Conservation (phyloP, 2,329 filamentous ascomycete genomes). For the Pestalotiopsis sp. region DNA sequence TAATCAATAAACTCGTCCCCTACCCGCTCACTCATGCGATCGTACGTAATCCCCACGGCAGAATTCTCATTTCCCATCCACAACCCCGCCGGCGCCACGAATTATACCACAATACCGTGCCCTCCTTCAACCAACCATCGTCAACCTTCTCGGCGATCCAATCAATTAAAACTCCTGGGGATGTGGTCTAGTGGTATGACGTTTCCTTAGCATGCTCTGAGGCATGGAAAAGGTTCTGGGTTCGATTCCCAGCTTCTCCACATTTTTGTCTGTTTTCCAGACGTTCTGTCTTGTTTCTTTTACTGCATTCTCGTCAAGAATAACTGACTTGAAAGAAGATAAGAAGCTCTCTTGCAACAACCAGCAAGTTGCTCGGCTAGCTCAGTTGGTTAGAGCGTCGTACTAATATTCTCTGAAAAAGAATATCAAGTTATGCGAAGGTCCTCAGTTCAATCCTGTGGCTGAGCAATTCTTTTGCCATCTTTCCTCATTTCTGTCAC, state of each 20-base stretch:
- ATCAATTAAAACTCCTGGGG: background rate
- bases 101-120: background rate
- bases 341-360: background rate
- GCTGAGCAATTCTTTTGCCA: background rate
- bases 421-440: background rate
- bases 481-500: background rate
- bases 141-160: background rate
- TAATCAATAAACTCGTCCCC: background rate
- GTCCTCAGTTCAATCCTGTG: background rate
- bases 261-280: background rate
- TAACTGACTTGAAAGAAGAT: background rate
- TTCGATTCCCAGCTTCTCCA: slow-evolving; percentile 20
- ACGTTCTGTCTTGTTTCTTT: background rate
- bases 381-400: background rate
- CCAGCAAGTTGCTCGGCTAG: background rate
- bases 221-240: slow-evolving; percentile 19
- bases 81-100: background rate
- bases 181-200: slow-evolving; percentile 17
- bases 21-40: background rate
- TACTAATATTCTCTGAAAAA: background rate
- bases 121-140: background rate
- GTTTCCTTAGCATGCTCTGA: slow-evolving; percentile 16
- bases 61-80: background rate
- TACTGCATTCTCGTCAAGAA: background rate
- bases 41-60: background rate